Evolutionary conservation across 352 stramenopile species (phyloP), one percentile per base, ranked within the genome.

Genomic region (Albugo candida): DNA sequence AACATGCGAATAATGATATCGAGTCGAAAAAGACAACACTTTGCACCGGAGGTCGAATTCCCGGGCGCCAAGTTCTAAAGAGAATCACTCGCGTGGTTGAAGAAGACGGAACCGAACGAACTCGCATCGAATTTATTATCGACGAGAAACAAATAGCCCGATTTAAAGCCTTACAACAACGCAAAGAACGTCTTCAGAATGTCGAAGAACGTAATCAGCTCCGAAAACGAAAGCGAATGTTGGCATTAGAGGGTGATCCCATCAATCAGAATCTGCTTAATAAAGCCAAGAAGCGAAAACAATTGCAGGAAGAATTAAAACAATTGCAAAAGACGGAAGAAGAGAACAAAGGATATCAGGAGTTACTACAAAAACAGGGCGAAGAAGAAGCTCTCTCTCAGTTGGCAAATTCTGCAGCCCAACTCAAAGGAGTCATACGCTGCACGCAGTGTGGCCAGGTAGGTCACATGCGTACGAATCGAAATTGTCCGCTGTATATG

Each of bases 301-400:
- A 91, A 44, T 53, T 91, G 19, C 68, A 85, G 54, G 77, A 87
- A 41, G 77, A 91, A 51, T 49, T 91, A n/a, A 91, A 87, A 53
- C 72, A 85, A 47, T 54, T 87, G 10, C 58, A 82, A 50, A 83
- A 77, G 47, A 91, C 73, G 1, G 72, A 91, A 54, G 69, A 70
- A 36, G 69, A 83, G 20, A 91, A 85, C 56, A 81, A 76, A 49
- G 74, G 74, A 8, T 89, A 89, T 38, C 64, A 82, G 24, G 74
- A 84, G 58, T 79, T 84, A 67, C 66, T 89, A 14, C 64, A 86
- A 49, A 81, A 83, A 31, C 61, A 70, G 36, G 69, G 71, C 21
- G 71, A 88, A 39, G 57, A 61, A n/a, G 58, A 49, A 53, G 54
- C 55, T 10, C 21, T 67, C 10, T 42, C 27, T 16, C 67, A 64